Percentiles rank a stretch among this genome's conserved stretches.
Conservation (phyloP, 2,329 filamentous ascomycete species). For the Tolypocladium cylindrosporum region DNA sequence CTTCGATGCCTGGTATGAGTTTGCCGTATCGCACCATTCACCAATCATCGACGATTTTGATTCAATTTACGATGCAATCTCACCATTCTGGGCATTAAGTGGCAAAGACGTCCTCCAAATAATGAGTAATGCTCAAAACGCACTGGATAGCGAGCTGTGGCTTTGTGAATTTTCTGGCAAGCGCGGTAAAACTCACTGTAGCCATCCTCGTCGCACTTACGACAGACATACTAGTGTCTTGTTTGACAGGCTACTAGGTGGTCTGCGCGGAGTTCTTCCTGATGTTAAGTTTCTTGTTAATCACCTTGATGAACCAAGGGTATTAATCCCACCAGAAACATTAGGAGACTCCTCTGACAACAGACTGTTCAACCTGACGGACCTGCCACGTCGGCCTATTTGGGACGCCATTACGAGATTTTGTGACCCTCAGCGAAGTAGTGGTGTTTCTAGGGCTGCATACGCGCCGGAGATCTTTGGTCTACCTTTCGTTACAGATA, state of each 20-base stretch:
- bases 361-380: constrained; percentile 9
- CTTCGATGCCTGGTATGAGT: constrained; percentile 35
- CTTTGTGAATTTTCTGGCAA: constrained; percentile 20
- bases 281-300: constrained; percentile 34
- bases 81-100: constrained; percentile 28
- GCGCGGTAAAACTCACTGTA: constrained; percentile 18
- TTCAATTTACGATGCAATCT: constrained; percentile 26
- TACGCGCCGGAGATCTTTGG: constrained; percentile 15
- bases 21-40: constrained; percentile 26
- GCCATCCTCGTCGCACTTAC: constrained; percentile 20
- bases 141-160: constrained; percentile 25
- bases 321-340: constrained; percentile 18
- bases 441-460: neutral
- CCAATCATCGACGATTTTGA: constrained; percentile 41
- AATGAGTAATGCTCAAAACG: constrained; percentile 11
- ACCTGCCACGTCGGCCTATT: constrained; percentile 15
- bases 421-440: neutral
- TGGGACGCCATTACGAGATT: constrained; percentile 21
- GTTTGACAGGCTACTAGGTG: constrained; percentile 21
- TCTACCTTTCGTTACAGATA: constrained; percentile 26
- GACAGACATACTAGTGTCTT: constrained; percentile 22
- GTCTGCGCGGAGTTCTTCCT: constrained; percentile 16
- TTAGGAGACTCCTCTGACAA: constrained; percentile 2
- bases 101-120: constrained; percentile 19
- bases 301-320: constrained; percentile 36